Percentiles rank a stretch among this genome's conserved stretches.
These are phyloP conservation scores for Eucalyptus globulus DNA, from an alignment of 345 rosid genomes.

Conservation along the genomic window DNA sequence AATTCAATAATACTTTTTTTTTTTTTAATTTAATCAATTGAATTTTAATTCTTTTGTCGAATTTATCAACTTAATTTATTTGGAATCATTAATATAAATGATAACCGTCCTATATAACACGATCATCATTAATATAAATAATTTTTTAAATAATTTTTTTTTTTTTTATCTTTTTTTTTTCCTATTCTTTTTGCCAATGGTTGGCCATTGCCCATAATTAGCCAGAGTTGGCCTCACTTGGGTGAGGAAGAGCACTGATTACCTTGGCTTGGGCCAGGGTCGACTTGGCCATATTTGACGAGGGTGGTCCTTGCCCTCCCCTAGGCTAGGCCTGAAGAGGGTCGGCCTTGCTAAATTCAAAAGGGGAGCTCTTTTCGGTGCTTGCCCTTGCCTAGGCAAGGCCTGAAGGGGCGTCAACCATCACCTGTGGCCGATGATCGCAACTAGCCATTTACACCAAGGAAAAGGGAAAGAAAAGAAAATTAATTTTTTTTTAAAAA, in stretches of 20 bases:
- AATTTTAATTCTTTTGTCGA: rapidly evolving
- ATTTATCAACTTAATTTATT: too few relatives aligned
- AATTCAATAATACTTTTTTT: too few relatives aligned
- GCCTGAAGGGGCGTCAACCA: background rate
- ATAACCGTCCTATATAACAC: rapidly evolving
- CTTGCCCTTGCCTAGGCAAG: background rate
- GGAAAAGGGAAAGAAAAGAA: background rate
- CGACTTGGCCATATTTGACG: too few relatives aligned
- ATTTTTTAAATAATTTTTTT: too few relatives aligned
- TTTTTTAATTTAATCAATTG: too few relatives aligned
- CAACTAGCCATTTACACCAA: background rate
- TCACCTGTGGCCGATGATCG: rapidly evolving
- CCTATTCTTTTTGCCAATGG: too few relatives aligned
- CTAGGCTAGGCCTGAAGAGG: background rate
- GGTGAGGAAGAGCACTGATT: too few relatives aligned
- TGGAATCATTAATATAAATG: rapidly evolving
- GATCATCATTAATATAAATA: rapidly evolving
- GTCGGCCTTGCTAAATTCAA: background rate
- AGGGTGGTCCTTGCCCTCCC: background rate
- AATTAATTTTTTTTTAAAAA: too few relatives aligned
- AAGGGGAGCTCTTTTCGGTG: background rate
- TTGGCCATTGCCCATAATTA: background rate
- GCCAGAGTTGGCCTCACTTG: too few relatives aligned
- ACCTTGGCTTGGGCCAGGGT: too few relatives aligned
- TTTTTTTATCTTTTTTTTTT: too few relatives aligned